Conservation (phyloP, 2,329 filamentous ascomycete genomes). For the Ceratocystis ficicola region DNA sequence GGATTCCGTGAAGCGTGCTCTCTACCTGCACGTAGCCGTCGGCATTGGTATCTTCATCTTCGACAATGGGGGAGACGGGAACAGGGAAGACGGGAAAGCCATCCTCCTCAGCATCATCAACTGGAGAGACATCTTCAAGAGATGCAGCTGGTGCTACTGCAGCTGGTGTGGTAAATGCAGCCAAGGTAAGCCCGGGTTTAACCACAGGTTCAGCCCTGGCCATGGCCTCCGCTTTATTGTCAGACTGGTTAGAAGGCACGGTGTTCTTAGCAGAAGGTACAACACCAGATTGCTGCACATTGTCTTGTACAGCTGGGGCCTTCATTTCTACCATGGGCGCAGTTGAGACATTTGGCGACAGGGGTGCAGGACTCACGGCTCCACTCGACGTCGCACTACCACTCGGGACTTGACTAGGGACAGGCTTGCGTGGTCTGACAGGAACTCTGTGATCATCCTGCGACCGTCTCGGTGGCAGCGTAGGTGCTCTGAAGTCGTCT, state of each 20-base stretch:
- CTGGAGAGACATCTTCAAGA: not conserved
- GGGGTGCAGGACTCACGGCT: conserved; percentile 6
- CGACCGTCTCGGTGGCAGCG: conserved; percentile 13
- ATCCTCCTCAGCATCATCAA: not conserved
- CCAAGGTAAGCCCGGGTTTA: not conserved
- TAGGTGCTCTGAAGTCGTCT: conserved; percentile 10
- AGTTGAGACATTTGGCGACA: conserved; percentile 16
- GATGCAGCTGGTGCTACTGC: not conserved
- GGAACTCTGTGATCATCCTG: conserved; percentile 18
- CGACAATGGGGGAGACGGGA: not conserved
- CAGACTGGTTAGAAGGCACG: not conserved
- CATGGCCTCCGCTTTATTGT: not conserved
- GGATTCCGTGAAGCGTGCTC: not conserved
- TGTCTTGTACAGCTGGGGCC: not conserved
- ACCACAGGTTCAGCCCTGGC: not conserved
- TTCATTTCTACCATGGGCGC: not conserved
- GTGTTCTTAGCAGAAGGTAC: not conserved
- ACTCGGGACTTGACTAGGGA: not conserved
- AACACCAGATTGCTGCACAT: not conserved
- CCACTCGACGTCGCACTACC: not conserved
- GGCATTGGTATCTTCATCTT: not conserved
- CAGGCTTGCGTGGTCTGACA: conserved; percentile 10
- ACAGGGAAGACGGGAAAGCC: not conserved
- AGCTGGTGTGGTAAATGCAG: too few species aligned
- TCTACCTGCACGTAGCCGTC: not conserved